Evolutionary conservation across 495 filamentous ascomycete species (phyloP), one percentile per base, ranked within the genome.

Genomic region (Haplographium delicatum): DNA sequence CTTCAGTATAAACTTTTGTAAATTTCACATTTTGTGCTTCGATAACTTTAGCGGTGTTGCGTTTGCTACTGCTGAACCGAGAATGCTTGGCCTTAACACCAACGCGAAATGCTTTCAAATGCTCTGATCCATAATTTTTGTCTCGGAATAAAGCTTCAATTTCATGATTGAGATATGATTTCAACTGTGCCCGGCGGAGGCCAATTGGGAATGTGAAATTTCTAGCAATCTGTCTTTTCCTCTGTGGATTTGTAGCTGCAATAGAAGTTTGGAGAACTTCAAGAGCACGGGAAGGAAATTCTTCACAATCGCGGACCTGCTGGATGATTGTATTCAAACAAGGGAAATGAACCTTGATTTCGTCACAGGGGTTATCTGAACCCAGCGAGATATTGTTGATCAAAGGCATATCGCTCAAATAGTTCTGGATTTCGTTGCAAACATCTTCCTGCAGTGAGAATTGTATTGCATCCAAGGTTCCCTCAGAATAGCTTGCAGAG

Each of bases 381-480:
- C 35, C 47, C 23, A 50, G 16, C 22, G 37, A 19, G 34, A 50
- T 42, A 18, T 50, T 50, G 37, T 50, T 42, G 24, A 50, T 28
- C 2, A 26, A 9, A 1, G 47, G 47, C 3, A 1, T 27, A 7
- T 5, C 2, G 22, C n/a, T 18, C n/a, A 50, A 38, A 16, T 50
- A 50, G 15, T 41, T 30, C 26, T 50, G 16, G 47, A 50, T 50
- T 19, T 50, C 47, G 16, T 50, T 8, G 25, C 47, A 16, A 26
- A 42, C 47, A 16, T 50, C 35, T 42, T 50, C 47, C 26, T 50
- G 37, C 2, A 50, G 47, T 22, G 47, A 50, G 37, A 27, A 50
- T 31, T 50, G 35, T 9, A 50, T 38, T 11, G 25, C 47, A 16
- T 50, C 24, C n/a, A 50, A 16, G 33, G 33, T 50, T 16, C 42